Evolutionary conservation across 306 rosid species (phyloP), one percentile per base, ranked within the genome.

Genomic region (Calophaca sinica): DNA sequence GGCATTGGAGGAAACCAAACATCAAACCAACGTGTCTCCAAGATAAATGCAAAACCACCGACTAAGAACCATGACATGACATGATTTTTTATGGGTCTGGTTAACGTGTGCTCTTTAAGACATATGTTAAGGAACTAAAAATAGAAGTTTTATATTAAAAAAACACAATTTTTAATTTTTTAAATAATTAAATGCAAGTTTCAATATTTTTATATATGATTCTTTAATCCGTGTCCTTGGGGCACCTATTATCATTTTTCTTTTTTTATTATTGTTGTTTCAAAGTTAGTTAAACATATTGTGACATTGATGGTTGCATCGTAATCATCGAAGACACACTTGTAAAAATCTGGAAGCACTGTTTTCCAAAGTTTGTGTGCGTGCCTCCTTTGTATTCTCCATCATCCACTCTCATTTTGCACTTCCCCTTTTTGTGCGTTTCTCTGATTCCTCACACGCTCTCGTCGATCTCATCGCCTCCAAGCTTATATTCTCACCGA

Each of bases 241-340:
- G n/a, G n/a, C n/a, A n/a, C n/a, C n/a, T n/a, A n/a, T n/a, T n/a
- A n/a, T n/a, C n/a, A n/a, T n/a, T n/a, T n/a, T n/a, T n/a, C n/a
- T n/a, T n/a, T n/a, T n/a, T n/a, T 20, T 20, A 1, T 20, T 52
- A 15, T 51, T 68, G 61, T 68, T 60, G 46, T 62, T 9, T 12
- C 57, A 57, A 70, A 59, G 75, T 84, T 76, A 15, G 77, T 61
- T 59, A 52, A 9, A 72, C 77, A 80, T 52, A 39, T 26, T 33
- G 39, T 52, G 49, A 80, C 29, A 31, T 53, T 38, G 85, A 64
- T 74, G 58, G 58, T 74, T 65, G 14, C 87, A 78, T 83, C 14
- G 87, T 68, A 71, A 86, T 75, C 77, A 84, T 75, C 87, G 90
- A 80, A 78, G 36, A 51, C 5, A 41, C 8, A 53, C 53, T 31